Evolutionary conservation across 441 rosid genomes (phyloP).

Genomic region (Heliophila coronopifolia): DNA sequence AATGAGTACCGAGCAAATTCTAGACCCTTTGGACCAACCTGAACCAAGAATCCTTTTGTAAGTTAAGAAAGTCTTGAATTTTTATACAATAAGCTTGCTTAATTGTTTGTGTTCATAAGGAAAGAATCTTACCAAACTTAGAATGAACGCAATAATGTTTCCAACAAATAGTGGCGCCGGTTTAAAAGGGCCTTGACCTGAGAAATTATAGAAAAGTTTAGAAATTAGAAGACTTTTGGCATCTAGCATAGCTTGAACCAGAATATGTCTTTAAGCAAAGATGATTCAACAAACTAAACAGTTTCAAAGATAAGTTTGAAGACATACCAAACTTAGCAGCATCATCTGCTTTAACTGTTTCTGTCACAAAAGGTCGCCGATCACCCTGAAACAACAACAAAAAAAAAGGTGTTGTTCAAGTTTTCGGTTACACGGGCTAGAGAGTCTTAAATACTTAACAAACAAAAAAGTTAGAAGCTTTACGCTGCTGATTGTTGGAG

Average conservation of each 20-base stretch:
- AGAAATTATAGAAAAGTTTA: neutral
- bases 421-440: neutral
- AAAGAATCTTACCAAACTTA: constrained; percentile 59
- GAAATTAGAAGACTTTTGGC: neutral
- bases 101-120: neutral
- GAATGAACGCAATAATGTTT: constrained; percentile 63
- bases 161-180: constrained; percentile 83
- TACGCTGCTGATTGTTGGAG: constrained; percentile 77
- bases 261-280: neutral
- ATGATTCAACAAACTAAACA: constrained; percentile 4
- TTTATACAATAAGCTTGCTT: constrained; percentile 1
- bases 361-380: constrained; percentile 79
- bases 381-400: constrained; percentile 48
- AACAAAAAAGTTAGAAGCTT: constrained; percentile 21
- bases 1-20: constrained; percentile 94
- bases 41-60: constrained; percentile 23
- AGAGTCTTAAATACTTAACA: neutral
- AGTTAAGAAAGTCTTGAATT: constrained; percentile 14
- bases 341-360: constrained; percentile 94
- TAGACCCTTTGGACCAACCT: constrained; percentile 93
- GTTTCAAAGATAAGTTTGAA: neutral
- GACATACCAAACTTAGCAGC: constrained; percentile 70
- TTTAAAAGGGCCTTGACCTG: constrained; percentile 86
- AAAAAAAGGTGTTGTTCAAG: neutral
- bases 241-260: neutral